These are phyloP conservation scores for Clonostachys sp. DNA, from an alignment of 2,329 filamentous ascomycete genomes.

Conservation along the genomic window DNA sequence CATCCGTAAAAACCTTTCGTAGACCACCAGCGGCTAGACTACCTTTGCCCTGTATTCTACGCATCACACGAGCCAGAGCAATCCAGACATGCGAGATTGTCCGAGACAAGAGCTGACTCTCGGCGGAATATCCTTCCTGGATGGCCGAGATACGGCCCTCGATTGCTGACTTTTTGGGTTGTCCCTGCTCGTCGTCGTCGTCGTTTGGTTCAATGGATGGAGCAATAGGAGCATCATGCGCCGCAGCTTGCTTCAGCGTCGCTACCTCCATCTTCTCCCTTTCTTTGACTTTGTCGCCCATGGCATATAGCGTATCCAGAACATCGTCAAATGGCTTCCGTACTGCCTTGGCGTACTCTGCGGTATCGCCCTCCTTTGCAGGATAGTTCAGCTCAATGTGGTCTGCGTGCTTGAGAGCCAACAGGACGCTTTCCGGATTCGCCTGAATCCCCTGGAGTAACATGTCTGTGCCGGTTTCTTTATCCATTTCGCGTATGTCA, in stretches of 20 bases:
- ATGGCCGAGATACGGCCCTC: conserved; percentile 61
- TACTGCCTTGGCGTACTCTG: conserved; percentile 72
- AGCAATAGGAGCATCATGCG: conserved; percentile 26
- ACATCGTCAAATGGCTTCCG: conserved; percentile 80
- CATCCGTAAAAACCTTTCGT: conserved; percentile 84
- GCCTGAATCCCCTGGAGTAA: conserved; percentile 77
- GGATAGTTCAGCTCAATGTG: conserved; percentile 76
- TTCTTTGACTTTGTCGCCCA: conserved; percentile 69
- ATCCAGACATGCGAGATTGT: conserved; percentile 95
- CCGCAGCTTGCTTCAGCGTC: conserved; percentile 49
- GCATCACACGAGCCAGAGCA: conserved; percentile 87
- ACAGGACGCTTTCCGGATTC: conserved; percentile 88
- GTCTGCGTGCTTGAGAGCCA: conserved; percentile 87
- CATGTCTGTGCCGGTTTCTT: conserved; percentile 65
- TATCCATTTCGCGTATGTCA: conserved; percentile 57
- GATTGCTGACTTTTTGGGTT: conserved; percentile 47
- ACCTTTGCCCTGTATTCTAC: conserved; percentile 85
- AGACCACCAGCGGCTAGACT: conserved; percentile 66
- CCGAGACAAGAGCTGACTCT: conserved; percentile 72
- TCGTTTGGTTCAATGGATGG: conserved; percentile 37
- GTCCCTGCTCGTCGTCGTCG: conserved; percentile 39
- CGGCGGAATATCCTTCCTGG: conserved; percentile 63
- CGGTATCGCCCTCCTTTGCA: conserved; percentile 72
- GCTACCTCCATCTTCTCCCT: conserved; percentile 54
- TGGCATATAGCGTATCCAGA: conserved; percentile 80